Percentiles rank a stretch among this genome's conserved stretches.
phyloP scores from a whole-genome alignment of 495 filamentous ascomycete species.

The Cercophora sp. region DNA sequence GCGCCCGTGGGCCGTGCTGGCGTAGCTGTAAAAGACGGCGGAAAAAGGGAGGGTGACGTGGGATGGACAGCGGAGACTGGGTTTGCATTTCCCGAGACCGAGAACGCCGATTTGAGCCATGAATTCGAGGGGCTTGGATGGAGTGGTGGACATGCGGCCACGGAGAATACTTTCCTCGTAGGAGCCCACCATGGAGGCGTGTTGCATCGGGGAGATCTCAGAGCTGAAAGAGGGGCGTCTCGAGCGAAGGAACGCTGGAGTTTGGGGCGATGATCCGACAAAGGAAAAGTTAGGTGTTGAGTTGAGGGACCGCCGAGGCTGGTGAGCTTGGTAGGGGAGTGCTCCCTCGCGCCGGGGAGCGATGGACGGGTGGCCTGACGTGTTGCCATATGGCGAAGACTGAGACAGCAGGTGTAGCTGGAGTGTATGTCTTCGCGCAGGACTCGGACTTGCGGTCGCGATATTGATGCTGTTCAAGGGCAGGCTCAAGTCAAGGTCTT shows the following conservation, averaged over 20 bases:
- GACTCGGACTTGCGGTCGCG: conserved; percentile 23
- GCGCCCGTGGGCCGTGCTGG: conserved; percentile 57
- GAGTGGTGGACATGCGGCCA: conserved; percentile 94
- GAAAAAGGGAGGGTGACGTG: conserved; percentile 93
- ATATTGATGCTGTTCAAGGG: conserved; percentile 46
- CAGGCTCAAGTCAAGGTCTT: conserved; percentile 65
- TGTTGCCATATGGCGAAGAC: conserved; percentile 24
- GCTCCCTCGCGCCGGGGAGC: conserved; percentile 48
- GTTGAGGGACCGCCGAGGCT: conserved; percentile 69
- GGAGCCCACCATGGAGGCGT: conserved; percentile 94
- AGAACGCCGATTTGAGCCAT: conserved; percentile 93
- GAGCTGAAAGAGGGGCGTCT: conserved; percentile 70
- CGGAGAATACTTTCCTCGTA: conserved; percentile 96
- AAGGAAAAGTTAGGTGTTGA: conserved; percentile 56
- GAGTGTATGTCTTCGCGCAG: conserved; percentile 39
- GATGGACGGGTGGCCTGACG: conserved; percentile 30
- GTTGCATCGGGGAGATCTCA: conserved; percentile 71
- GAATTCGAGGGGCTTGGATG: conserved; percentile 90
- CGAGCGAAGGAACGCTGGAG: conserved; percentile 51
- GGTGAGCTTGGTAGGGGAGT: conserved; percentile 63
- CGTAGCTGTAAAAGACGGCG: conserved; percentile 94
- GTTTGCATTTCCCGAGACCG: conserved; percentile 84
- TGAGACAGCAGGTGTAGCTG: conserved; percentile 31
- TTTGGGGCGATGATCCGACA: conserved; percentile 53
- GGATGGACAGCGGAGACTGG: conserved; percentile 77